Evolutionary conservation across 371 early-diverging fungal genomes (phyloP).

Genomic region (Mortierella sp.): DNA sequence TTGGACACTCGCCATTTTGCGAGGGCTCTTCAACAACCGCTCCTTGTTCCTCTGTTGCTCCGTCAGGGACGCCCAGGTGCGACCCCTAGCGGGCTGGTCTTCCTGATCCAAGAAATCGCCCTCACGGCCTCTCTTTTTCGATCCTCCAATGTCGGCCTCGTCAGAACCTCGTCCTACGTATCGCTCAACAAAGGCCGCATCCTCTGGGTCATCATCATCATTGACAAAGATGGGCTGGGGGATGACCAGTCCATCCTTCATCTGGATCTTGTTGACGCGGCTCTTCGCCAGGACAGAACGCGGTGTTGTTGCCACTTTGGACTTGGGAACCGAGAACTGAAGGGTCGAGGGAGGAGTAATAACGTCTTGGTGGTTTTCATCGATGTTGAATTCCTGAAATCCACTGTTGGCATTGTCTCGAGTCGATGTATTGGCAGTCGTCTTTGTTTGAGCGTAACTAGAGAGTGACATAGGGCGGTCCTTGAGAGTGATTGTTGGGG

Average conservation of each 20-base stretch:
- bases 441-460: constrained; percentile 20
- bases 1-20: constrained; percentile 49
- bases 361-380: constrained; percentile 45
- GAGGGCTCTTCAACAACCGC: constrained; percentile 39
- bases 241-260: constrained; percentile 46
- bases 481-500: constrained; percentile 18
- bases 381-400: constrained; percentile 30
- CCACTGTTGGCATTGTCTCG: constrained; percentile 18
- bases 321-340: constrained; percentile 44
- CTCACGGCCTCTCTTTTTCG: constrained; percentile 35
- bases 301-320: constrained; percentile 39
- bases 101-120: constrained; percentile 20
- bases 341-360: constrained; percentile 44
- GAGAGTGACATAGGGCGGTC: constrained; percentile 23
- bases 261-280: constrained; percentile 30
- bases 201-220: constrained; percentile 33
- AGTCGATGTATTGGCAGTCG: constrained; percentile 3
- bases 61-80: constrained; percentile 28
- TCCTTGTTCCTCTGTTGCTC: constrained; percentile 36
- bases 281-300: constrained; percentile 45
- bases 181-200: constrained; percentile 8
- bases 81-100: neutral
- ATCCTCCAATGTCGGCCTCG: constrained; percentile 27
- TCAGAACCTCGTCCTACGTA: constrained; percentile 3
- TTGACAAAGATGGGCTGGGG: constrained; percentile 51